Evolutionary conservation across 345 rosid genomes (phyloP).

Genomic region (Pistacia integerrima): DNA sequence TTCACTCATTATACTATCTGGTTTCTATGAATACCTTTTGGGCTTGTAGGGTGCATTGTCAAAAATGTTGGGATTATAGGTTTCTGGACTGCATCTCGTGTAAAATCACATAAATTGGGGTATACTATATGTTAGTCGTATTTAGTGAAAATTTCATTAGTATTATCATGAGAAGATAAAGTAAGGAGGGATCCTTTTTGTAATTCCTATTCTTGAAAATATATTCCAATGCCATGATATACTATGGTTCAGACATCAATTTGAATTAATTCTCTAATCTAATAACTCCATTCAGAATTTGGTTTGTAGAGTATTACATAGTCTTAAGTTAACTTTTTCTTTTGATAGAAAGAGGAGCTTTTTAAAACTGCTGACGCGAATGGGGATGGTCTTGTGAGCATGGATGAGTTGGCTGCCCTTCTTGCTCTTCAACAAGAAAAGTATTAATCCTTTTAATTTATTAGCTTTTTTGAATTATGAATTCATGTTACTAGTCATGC

Average conservation of each 20-base stretch:
- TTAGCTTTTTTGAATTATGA: slow-evolving; percentile 5
- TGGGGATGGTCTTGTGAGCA: slow-evolving; percentile 84
- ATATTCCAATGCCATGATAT: background rate
- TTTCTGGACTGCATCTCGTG: slow-evolving; percentile 6
- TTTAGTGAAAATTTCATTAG: too few species aligned
- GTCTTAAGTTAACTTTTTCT: slow-evolving; percentile 33
- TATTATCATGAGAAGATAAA: background rate
- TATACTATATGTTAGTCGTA: background rate
- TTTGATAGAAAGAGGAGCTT: slow-evolving; percentile 80
- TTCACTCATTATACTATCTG: background rate
- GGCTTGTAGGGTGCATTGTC: background rate
- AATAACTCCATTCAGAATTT: background rate
- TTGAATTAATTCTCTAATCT: slow-evolving; percentile 10
- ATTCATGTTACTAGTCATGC: background rate
- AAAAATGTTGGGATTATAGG: background rate
- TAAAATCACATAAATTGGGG: background rate
- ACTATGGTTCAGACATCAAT: background rate
- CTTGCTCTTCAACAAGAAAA: slow-evolving; percentile 85
- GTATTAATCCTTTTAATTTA: slow-evolving; percentile 45
- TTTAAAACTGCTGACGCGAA: slow-evolving; percentile 88
- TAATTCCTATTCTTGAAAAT: slow-evolving; percentile 2
- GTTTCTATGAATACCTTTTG: background rate
- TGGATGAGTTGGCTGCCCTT: slow-evolving; percentile 92
- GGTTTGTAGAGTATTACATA: slow-evolving; percentile 7
- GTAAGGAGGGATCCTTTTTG: background rate